These are phyloP conservation scores for Dentipellis fragilis DNA, from an alignment of 768 basidiomycete species.

Conservation along the genomic window DNA sequence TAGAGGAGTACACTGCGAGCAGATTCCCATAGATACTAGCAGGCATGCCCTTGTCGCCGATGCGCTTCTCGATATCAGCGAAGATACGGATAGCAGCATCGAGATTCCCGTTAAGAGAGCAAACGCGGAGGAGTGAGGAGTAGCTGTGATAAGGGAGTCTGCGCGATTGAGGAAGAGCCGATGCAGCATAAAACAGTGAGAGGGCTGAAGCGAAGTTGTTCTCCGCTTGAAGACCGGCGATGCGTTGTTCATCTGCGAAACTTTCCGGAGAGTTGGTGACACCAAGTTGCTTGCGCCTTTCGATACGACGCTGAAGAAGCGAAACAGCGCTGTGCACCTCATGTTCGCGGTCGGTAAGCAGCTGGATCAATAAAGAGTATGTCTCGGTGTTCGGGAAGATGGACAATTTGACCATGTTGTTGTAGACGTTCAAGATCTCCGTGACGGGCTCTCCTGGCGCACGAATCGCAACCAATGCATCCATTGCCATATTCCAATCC, in stretches of 20 bases:
- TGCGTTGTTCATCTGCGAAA: slow-evolving; percentile 27
- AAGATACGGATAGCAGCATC: slow-evolving; percentile 58
- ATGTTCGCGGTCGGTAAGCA: slow-evolving; percentile 55
- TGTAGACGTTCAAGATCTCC: slow-evolving; percentile 56
- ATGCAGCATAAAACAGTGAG: slow-evolving; percentile 58
- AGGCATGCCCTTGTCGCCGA: slow-evolving; percentile 20
- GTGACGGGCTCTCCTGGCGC: slow-evolving; percentile 41
- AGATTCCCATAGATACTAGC: slow-evolving; percentile 41
- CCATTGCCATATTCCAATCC: slow-evolving; percentile 57
- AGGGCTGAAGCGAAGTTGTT: slow-evolving; percentile 65
- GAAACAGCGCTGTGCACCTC: slow-evolving; percentile 44
- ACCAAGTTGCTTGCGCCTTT: slow-evolving; percentile 30
- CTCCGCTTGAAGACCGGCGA: slow-evolving; percentile 43
- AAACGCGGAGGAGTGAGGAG: slow-evolving; percentile 47
- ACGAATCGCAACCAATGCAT: slow-evolving; percentile 39
- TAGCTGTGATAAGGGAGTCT: slow-evolving; percentile 32
- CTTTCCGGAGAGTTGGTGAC: slow-evolving; percentile 20
- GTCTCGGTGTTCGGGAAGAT: slow-evolving; percentile 55
- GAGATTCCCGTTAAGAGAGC: slow-evolving; percentile 45
- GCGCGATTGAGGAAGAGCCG: slow-evolving; percentile 23
- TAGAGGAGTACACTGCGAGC: slow-evolving; percentile 46
- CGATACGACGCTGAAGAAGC: slow-evolving; percentile 20
- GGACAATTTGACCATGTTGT: slow-evolving; percentile 53
- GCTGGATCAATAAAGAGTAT: slow-evolving; percentile 49
- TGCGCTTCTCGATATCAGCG: slow-evolving; percentile 44